Conservation (phyloP, 2,329 filamentous ascomycete species). For the Sclerotinia borealis region DNA sequence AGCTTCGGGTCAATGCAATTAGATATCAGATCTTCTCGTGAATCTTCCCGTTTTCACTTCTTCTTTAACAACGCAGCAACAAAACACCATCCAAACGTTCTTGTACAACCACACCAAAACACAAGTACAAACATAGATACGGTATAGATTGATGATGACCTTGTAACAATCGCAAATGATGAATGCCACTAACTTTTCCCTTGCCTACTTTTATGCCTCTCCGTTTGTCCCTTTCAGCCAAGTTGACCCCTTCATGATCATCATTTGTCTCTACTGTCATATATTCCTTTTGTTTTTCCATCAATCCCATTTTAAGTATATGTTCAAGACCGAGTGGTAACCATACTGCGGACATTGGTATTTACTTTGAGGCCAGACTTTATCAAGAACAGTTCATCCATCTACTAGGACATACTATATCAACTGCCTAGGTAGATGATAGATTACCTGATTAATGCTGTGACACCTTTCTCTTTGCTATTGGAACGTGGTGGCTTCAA, state of each 20-base stretch:
- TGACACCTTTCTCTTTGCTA: background rate
- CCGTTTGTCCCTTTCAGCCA: background rate
- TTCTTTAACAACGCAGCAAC: background rate
- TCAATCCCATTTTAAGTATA: background rate
- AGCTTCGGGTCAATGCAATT: too few species aligned
- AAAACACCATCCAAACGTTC: background rate
- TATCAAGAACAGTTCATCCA: background rate
- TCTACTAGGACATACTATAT: background rate
- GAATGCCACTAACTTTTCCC: background rate
- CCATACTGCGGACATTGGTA: constrained; percentile 2
- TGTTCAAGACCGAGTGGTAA: background rate
- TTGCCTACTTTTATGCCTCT: background rate
- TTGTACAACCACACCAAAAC: background rate
- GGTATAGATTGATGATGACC: background rate
- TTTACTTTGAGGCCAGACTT: background rate
- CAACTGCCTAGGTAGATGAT: background rate
- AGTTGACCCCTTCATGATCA: background rate
- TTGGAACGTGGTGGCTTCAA: background rate
- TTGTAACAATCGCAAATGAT: background rate
- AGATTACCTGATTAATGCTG: background rate
- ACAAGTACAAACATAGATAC: background rate
- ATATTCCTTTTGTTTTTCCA: background rate
- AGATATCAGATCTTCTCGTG: background rate
- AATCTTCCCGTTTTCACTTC: background rate
- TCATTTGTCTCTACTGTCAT: background rate